Evolutionary conservation across 805 yeast genomes (phyloP), one percentile per base, ranked within the genome.

Genomic region (Tetrapisispora phaffii): DNA sequence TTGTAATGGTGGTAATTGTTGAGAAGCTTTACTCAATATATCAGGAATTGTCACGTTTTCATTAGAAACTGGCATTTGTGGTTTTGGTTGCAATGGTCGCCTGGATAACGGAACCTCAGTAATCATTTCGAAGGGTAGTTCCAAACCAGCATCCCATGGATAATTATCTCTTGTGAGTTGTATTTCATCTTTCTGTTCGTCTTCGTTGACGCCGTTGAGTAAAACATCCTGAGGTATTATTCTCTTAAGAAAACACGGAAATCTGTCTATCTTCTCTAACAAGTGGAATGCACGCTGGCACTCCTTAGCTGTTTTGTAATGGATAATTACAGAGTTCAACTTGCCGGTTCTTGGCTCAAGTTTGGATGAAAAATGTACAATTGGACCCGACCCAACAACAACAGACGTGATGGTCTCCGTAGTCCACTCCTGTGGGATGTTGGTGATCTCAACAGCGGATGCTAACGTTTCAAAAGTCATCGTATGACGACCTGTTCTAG

Each of bases 361-460:
- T 46, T 53, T 57, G 2, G 55, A 40, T 3, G 47, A 71, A 8
- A 82, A 81, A 50, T 80, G 85, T 15, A 79, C 78, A 22, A 84
- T 76, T 2, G 76, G 74, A 1, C 93, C 93, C 9, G 84, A 72
- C 1, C 89, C 89, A 44, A 84, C 79, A 21, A 82, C 80, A 10
- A 83, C 75, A 24, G 79, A 75, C 44, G 78, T 75, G 31, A 83
- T 68, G 15, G 73, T 75, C 42, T 75, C 76, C 45, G 75, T 80
- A 49, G 72, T 79, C 93, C 93, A 84, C 49, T 79, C 80, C 51
- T 73, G 74, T 0, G 93, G 93, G 23, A 83, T 66, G 52, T 74
- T 75, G 1, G 58, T 55, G 21, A 62, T 46, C 41, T 55, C 59
- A 16, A 64, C 50, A 1, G 65, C 52, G 12, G 64, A 55, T 2